Evolutionary conservation across 345 rosid genomes (phyloP), one percentile per base, ranked within the genome.

Genomic region (Abelmoschus esculentus): DNA sequence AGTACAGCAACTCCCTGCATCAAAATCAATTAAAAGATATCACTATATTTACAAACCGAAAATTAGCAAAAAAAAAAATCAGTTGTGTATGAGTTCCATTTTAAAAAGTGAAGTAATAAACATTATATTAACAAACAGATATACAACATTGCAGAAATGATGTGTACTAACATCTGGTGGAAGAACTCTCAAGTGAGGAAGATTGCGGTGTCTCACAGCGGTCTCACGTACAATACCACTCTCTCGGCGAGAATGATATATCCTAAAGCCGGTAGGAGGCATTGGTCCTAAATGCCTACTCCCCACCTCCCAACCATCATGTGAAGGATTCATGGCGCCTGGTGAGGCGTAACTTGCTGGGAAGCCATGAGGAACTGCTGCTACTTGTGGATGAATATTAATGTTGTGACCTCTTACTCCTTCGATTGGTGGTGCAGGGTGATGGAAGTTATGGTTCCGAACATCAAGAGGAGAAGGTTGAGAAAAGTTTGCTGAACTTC

Each of bases 1-100:
- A 87, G 78, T 36, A 85, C 11, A 12, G 93, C 91, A 78, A 82
- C 81, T 58, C 89, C 98, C 98, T 92, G 61, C 55, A 80, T 60
- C 69, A 70, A 38, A 38, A 70, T n/a, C 17, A 76, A 66, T 12
- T 53, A 57, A 64, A 70, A 12, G 22, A 34, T 12, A 22, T 60
- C 57, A 60, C 26, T 61, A 61, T 17, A n/a, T 34, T 18, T 49
- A 60, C 46, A 66, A 66, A 26, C 28, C 0, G 4, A 69, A 55
- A 36, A 36, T 17, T 53, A 11, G 12, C 67, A 17, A 19, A 19
- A 17, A 17, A 19, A 19, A 17, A 3, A 11, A 26, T 19, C 12
- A 19, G 12, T 19, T 17, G 55, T 6, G 54, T 36, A 34, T 4
- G 17, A 15, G 38, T 40, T 34, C n/a, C 31, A 13, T 56, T 52